These are phyloP conservation scores for Diplocarpon rosae DNA, from an alignment of 2,329 filamentous ascomycete genomes.

Conservation along the genomic window DNA sequence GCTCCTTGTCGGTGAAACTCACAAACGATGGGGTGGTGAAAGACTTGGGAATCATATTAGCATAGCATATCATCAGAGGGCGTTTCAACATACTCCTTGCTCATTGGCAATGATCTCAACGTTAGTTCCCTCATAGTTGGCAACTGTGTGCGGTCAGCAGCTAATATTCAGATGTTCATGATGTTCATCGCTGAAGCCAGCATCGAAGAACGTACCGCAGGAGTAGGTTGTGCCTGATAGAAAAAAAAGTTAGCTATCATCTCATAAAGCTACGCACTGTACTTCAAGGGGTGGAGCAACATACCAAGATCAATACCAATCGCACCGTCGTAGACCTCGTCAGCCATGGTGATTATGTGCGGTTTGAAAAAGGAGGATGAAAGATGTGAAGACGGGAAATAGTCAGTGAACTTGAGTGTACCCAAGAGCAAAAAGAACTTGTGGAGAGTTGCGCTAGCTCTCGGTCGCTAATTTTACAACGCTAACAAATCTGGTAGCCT, in stretches of 20 bases:
- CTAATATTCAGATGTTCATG: neutral
- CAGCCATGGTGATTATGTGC: constrained; percentile 60
- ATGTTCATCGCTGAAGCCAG: neutral
- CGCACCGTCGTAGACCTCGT: constrained; percentile 99
- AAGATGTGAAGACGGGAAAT: constrained; percentile 12
- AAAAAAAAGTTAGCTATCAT: constrained; percentile 23
- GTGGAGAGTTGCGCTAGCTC: constrained; percentile 1
- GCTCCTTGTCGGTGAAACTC: constrained; percentile 97
- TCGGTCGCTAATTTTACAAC: neutral
- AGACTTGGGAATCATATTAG: neutral
- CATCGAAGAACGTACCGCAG: constrained; percentile 39
- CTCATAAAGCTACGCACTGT: too few species aligned
- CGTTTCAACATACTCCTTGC: constrained; percentile 21
- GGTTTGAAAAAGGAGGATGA: constrained; percentile 9
- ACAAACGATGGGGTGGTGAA: constrained; percentile 99
- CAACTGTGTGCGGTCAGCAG: constrained; percentile 42
- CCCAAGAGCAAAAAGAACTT: neutral
- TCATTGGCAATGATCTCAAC: constrained; percentile 67
- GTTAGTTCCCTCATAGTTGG: constrained; percentile 98
- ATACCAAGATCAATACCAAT: constrained; percentile 99
- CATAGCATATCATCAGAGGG: neutral
- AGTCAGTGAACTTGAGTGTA: neutral
- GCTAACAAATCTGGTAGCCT: too few species aligned
- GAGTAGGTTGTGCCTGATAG: constrained; percentile 92
- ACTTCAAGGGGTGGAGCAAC: constrained; percentile 26